Conservation (phyloP, 495 filamentous ascomycete species). For the Astrothelium subdiscretum region DNA sequence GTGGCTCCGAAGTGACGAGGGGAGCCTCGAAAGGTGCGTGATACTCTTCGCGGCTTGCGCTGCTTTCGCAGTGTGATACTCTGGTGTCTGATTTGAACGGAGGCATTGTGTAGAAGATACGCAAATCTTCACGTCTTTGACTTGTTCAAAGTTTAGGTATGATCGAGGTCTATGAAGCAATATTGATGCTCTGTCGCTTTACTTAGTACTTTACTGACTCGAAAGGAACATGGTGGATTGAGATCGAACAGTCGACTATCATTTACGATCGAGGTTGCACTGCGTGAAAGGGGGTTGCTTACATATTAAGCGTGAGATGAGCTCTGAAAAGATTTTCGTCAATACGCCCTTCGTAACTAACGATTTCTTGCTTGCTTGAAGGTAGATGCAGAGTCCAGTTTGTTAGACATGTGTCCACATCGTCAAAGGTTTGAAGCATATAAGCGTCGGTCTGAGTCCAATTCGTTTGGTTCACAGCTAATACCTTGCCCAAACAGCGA, state of each 20-base stretch:
- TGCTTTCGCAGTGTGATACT: conserved; percentile 63
- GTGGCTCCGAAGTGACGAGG: conserved; percentile 59
- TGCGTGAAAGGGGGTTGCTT: conserved; percentile 3
- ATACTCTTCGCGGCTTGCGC: conserved; percentile 67
- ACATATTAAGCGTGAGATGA: conserved; percentile 65
- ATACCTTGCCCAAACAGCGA: conserved; percentile 59
- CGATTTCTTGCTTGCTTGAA: conserved; percentile 56
- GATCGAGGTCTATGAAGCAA: conserved; percentile 60
- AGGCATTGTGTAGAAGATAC: conserved; percentile 13
- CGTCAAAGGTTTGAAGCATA: conserved; percentile 24
- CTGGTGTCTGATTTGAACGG: neutral
- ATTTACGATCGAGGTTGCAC: too few species aligned
- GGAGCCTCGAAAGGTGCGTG: conserved; percentile 64
- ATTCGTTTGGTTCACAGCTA: conserved; percentile 34
- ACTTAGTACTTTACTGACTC: conserved; percentile 16
- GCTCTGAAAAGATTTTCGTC: conserved; percentile 93
- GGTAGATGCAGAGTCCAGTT: conserved; percentile 80
- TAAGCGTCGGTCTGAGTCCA: neutral
- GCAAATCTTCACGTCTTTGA: conserved; percentile 20
- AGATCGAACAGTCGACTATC: too few species aligned
- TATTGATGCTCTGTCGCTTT: conserved; percentile 42
- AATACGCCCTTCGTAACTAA: conserved; percentile 54
- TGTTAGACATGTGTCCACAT: conserved; percentile 62
- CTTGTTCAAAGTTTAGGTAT: conserved; percentile 25
- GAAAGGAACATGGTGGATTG: too few species aligned